Evolutionary conservation across 1,139 yeast species (phyloP).

Genomic region (Debaryomycetaceae sp.): DNA sequence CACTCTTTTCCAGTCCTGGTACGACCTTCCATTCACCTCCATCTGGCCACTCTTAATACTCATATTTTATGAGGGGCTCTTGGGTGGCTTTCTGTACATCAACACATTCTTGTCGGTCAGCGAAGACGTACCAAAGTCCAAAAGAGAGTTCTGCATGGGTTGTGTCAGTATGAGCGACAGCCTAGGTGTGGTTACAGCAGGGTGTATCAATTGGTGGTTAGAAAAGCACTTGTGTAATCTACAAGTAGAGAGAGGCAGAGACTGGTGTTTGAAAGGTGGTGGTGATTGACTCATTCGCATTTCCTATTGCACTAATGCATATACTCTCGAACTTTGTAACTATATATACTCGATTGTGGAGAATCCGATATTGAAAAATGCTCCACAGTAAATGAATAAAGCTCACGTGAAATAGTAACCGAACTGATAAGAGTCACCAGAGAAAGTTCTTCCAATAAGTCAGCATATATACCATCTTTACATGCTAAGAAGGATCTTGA

Average conservation of each 20-base stretch:
- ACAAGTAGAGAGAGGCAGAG: slow-evolving; percentile 62
- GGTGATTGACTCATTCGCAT: background rate
- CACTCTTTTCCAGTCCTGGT: slow-evolving; percentile 62
- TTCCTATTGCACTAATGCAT: no score
- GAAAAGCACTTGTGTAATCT: slow-evolving; percentile 70
- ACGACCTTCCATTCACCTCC: slow-evolving; percentile 48
- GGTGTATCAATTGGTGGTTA: slow-evolving; percentile 66
- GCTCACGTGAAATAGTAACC: background rate
- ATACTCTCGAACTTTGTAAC: no score
- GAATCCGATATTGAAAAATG: background rate
- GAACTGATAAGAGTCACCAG: background rate
- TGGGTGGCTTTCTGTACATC: slow-evolving; percentile 89
- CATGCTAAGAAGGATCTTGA: background rate
- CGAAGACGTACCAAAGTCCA: slow-evolving; percentile 51
- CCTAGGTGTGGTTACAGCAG: slow-evolving; percentile 81
- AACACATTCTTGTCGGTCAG: slow-evolving; percentile 80
- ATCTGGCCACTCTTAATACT: slow-evolving; percentile 62
- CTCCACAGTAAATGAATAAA: background rate
- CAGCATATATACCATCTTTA: background rate
- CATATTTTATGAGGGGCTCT: slow-evolving; percentile 78
- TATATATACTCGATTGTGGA: no score
- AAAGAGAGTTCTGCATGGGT: slow-evolving; percentile 87
- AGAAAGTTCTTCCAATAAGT: background rate
- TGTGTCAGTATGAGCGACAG: slow-evolving; percentile 93
- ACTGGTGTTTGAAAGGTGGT: slow-evolving; percentile 48